Evolutionary conservation across 23 red algal genomes (phyloP), one percentile per base, ranked within the genome.

Genomic region (Gracilaria vermiculophylla): DNA sequence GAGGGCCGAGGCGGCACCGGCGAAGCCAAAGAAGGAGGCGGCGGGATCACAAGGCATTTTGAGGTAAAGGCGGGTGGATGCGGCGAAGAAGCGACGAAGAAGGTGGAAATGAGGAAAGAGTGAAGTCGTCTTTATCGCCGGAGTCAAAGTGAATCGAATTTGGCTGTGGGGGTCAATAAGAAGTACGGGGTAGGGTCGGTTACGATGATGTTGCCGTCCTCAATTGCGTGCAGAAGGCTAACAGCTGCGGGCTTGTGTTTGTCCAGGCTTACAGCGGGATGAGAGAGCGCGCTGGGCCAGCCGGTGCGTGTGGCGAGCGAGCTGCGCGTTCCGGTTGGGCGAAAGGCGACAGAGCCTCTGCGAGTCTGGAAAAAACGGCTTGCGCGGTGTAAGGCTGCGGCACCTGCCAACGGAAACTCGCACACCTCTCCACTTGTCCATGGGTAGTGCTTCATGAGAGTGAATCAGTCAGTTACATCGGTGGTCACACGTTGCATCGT

Each of bases 11-110:
- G 96, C 93, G 43, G 96, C 96, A 44, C 96, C 96, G 75, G 94
- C 94, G 51, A 95, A 98, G 73, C 96, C 96, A 85, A 98, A 98
- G 79, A 98, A 98, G 44, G 92, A 91, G 42, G 96, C 85, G 54
- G 85, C 85, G 69, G 85, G 70, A 65, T 65, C 62, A 69, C 85
- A 89, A 76, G 81, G 66, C 81, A 86, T 86, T 86, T 73, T 86
- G 44, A 49, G 19, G 14, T 19, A 31, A 35, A 61, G 76, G 7
- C 0, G 23, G 45, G 39, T 54, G 16, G 20, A 61, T 31, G 54
- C 16, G 76, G 10, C 20, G 54, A 23, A 58, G 17, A 58, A 23
- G 32, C 3, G 20, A 13, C 2, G 35, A 50, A 79, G 24, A 37
- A 35, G 43, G 42, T 37, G 52, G 76, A 61, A 25, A 56, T 2